These are phyloP conservation scores for Cladophialophora psammophila DNA, from an alignment of 2,329 filamentous ascomycete genomes.

Conservation along the genomic window DNA sequence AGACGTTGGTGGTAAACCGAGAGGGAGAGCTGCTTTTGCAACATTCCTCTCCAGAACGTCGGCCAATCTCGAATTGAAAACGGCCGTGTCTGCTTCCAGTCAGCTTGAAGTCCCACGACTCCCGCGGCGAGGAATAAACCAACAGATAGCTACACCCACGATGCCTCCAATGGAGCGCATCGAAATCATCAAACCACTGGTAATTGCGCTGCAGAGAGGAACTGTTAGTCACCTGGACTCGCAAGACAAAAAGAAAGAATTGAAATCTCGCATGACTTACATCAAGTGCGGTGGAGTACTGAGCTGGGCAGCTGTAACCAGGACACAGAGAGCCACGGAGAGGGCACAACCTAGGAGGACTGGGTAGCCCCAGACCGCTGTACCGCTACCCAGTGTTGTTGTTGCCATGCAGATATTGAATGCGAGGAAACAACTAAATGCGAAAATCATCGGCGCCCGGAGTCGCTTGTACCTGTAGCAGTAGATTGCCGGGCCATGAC, in stretches of 20 bases:
- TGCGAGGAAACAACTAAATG: conserved; percentile 11
- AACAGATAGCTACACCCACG: conserved; percentile 29
- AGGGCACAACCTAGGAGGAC: conserved; percentile 27
- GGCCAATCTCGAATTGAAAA: conserved; percentile 26
- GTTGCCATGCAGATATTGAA: conserved; percentile 26
- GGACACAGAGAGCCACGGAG: conserved; percentile 19
- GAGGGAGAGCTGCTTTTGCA: conserved; percentile 23
- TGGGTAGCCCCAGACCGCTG: conserved; percentile 29
- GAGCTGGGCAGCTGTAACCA: conserved; percentile 29
- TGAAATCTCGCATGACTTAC: not conserved
- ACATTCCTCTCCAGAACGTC: conserved; percentile 16
- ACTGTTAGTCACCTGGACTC: too few species aligned
- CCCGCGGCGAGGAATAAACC: conserved; percentile 1
- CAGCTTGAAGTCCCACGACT: not conserved
- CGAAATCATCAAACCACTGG: conserved; percentile 27
- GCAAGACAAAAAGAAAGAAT: too few species aligned
- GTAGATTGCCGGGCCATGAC: not conserved
- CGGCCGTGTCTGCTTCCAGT: conserved; percentile 26
- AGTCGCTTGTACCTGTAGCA: conserved; percentile 13
- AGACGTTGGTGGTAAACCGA: too few species aligned
- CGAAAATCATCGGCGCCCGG: conserved; percentile 14
- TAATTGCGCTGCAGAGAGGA: conserved; percentile 21
- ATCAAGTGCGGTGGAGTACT: conserved; percentile 29
- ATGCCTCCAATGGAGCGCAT: conserved; percentile 22
- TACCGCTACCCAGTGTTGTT: conserved; percentile 16